These are phyloP conservation scores for Medicago truncatula DNA, from an alignment of 306 rosid genomes.

Conservation along the genomic window MtrunA17r5.0-ANR NC_053045.1:56800001-56800500, in stretches of 20 bases:
- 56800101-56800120: conserved; percentile 32
- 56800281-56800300: background rate
- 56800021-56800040: conserved; percentile 51
- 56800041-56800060: conserved; percentile 50
- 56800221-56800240: conserved; percentile 35
- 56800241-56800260: conserved; percentile 46
- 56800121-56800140: conserved; percentile 15
- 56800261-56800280: conserved; percentile 27
- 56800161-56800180: conserved; percentile 47
- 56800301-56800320: too few relatives aligned
- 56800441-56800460: too few relatives aligned
- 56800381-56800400: too few relatives aligned
- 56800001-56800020: conserved; percentile 44
- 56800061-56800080: conserved; percentile 50
- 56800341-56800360: too few relatives aligned
- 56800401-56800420: too few relatives aligned
- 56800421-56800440: too few relatives aligned
- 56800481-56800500: too few relatives aligned
- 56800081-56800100: conserved; percentile 67
- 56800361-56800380: too few relatives aligned
- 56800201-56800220: conserved; percentile 48
- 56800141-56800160: conserved; percentile 16
- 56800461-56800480: too few relatives aligned
- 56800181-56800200: conserved; percentile 63
- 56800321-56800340: too few relatives aligned